phyloP scores from a whole-genome alignment of 441 rosid species.

The Kokia cookei region DNA sequence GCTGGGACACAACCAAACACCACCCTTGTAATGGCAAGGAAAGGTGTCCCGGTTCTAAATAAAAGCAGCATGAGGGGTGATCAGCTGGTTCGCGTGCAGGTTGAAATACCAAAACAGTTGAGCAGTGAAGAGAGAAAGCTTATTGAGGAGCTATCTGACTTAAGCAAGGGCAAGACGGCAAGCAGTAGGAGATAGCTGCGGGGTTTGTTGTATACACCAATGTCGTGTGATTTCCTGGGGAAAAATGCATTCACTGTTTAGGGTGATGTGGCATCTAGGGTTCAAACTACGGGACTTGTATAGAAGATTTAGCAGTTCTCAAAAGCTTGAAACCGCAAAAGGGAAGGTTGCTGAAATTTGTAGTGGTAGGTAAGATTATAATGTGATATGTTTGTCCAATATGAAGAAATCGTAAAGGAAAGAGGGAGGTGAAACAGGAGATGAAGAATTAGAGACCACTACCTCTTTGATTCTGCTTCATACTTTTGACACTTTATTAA shows the following conservation, averaged over 20 bases:
- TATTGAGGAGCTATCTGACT: slow-evolving; percentile 77
- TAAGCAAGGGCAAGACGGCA: slow-evolving; percentile 82
- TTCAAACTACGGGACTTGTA: neutral
- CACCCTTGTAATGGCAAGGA: slow-evolving; percentile 88
- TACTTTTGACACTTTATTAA: neutral
- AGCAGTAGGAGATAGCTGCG: slow-evolving; percentile 58
- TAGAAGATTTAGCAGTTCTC: neutral
- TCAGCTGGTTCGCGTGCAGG: slow-evolving; percentile 90
- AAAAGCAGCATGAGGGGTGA: slow-evolving; percentile 92
- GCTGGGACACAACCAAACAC: slow-evolving; percentile 93
- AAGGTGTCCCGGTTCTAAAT: slow-evolving; percentile 83
- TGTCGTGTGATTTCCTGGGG: too few species aligned
- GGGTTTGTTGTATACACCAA: neutral
- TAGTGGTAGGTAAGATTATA: neutral
- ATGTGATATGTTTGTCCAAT: neutral
- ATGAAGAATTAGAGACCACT: neutral
- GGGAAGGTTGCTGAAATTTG: neutral
- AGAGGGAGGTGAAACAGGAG: neutral
- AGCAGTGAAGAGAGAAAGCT: slow-evolving; percentile 87
- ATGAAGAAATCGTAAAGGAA: neutral
- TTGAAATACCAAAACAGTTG: slow-evolving; percentile 90
- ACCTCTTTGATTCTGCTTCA: neutral
- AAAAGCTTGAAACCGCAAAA: neutral
- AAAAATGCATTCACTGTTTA: neutral
- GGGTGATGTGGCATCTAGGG: neutral